A percentile compares a stretch with the other conserved stretches of the same genome.
These are phyloP conservation scores for Piper betle DNA, from an alignment of 164 flowering plant species.

Conservation along the genomic window DNA sequence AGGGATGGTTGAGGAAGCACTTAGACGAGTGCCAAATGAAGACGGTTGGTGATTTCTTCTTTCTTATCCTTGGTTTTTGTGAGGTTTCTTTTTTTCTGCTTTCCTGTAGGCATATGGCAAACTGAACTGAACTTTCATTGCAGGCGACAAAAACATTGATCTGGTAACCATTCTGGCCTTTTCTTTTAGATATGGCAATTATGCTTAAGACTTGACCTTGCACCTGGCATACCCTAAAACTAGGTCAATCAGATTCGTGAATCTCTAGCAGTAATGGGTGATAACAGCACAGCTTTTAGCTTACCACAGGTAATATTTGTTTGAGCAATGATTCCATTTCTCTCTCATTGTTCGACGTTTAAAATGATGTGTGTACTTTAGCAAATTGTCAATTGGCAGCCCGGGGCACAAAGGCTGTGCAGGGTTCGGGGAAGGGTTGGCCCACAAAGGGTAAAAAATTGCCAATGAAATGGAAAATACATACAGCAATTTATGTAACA, in stretches of 20 bases:
- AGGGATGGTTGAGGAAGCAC: slow-evolving; percentile 96
- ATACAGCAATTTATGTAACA: too few relatives aligned
- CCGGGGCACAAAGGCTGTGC: too few relatives aligned
- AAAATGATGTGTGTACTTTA: too few relatives aligned
- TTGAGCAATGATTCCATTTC: not conserved
- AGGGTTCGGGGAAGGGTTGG: too few relatives aligned
- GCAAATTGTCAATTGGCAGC: too few relatives aligned
- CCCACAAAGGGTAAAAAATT: too few relatives aligned
- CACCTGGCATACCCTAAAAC: slow-evolving; percentile 3
- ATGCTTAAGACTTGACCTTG: slow-evolving; percentile 1
- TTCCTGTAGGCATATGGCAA: not conserved
- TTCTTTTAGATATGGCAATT: slow-evolving; percentile 1
- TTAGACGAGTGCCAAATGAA: slow-evolving; percentile 63
- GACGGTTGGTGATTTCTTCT: slow-evolving; percentile 42
- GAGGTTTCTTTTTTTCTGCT: not conserved
- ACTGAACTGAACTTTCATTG: slow-evolving; percentile 18
- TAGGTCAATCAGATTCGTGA: slow-evolving; percentile 98
- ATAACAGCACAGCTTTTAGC: slow-evolving; percentile 97
- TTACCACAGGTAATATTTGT: slow-evolving; percentile 68
- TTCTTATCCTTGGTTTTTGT: not conserved
- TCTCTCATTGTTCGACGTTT: not conserved
- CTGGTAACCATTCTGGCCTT: slow-evolving; percentile 30
- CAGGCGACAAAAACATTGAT: slow-evolving; percentile 80
- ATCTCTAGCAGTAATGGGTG: slow-evolving; percentile 92
- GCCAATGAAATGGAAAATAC: too few relatives aligned